A percentile compares a stretch with the other conserved stretches of the same genome.
Evolutionary conservation across 495 filamentous ascomycete genomes (phyloP).

Genomic region (Neurospora terricola): DNA sequence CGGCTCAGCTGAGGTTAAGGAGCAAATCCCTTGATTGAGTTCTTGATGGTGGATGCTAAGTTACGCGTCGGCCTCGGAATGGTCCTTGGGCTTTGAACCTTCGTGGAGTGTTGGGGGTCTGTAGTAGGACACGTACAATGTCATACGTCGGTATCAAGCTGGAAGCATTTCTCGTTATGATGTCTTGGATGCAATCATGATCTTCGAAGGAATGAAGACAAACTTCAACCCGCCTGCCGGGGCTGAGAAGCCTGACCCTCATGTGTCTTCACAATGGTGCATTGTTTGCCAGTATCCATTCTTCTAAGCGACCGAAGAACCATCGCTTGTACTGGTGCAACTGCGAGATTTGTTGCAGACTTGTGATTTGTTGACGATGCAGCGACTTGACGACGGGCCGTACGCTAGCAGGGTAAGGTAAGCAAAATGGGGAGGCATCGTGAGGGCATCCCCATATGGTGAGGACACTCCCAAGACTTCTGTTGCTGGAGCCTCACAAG

Average conservation of each 20-base stretch:
- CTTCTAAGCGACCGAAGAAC: background rate
- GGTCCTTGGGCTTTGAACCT: background rate
- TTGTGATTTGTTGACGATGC: background rate
- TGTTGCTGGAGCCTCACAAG: background rate
- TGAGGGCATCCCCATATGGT: background rate
- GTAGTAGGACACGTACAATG: background rate
- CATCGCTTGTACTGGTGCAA: background rate
- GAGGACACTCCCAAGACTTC: background rate
- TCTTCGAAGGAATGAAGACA: background rate
- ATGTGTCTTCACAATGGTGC: background rate
- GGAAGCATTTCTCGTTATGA: background rate
- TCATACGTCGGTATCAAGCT: background rate
- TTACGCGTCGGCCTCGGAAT: background rate
- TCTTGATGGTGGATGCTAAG: background rate
- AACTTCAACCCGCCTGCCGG: background rate
- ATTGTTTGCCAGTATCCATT: background rate
- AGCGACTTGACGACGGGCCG: background rate
- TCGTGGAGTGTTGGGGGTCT: background rate
- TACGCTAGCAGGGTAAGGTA: background rate
- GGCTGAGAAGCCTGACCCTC: background rate
- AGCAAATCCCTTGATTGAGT: conserved; percentile 2
- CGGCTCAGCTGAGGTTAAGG: conserved; percentile 1
- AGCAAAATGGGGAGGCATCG: background rate
- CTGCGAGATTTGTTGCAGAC: background rate
- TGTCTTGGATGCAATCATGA: background rate